These are phyloP conservation scores for Stachybotrys elegans DNA, from an alignment of 2,329 filamentous ascomycete genomes.

Conservation along the genomic window DNA sequence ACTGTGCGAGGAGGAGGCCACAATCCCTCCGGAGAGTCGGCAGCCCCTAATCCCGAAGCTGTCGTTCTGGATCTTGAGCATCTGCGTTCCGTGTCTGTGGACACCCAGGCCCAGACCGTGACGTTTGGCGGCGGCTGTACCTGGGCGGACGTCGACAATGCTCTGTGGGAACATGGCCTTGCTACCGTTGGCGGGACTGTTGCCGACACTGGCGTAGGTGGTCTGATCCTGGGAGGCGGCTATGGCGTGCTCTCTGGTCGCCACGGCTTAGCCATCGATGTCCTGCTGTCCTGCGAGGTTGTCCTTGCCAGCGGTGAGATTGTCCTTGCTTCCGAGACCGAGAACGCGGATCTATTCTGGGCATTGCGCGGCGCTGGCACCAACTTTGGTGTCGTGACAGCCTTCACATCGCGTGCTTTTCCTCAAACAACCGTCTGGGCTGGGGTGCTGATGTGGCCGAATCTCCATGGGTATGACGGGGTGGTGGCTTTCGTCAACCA, in stretches of 20 bases:
- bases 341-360: constrained; percentile 41
- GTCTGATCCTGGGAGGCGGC: constrained; percentile 52
- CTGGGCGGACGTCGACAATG: constrained; percentile 51
- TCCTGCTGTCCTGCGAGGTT: constrained; percentile 31
- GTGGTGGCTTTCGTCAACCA: constrained; percentile 24
- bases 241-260: constrained; percentile 51
- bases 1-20: constrained; percentile 53
- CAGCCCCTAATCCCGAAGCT: constrained; percentile 38
- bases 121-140: constrained; percentile 45
- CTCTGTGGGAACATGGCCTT: constrained; percentile 42
- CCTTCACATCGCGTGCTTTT: constrained; percentile 13
- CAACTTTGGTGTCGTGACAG: constrained; percentile 35
- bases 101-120: constrained; percentile 38
- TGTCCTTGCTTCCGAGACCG: constrained; percentile 30
- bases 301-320: constrained; percentile 32
- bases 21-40: constrained; percentile 44
- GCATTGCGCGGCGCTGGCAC: constrained; percentile 42
- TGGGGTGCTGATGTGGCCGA: constrained; percentile 20
- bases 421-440: constrained; percentile 25
- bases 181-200: constrained; percentile 59
- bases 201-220: constrained; percentile 58
- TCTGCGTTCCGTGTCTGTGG: constrained; percentile 45
- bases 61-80: constrained; percentile 50
- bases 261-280: constrained; percentile 46
- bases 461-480: constrained; percentile 17